Evolutionary conservation across 192 early-diverging fungal species (phyloP).

Genomic region (Coemansia sp.): DNA sequence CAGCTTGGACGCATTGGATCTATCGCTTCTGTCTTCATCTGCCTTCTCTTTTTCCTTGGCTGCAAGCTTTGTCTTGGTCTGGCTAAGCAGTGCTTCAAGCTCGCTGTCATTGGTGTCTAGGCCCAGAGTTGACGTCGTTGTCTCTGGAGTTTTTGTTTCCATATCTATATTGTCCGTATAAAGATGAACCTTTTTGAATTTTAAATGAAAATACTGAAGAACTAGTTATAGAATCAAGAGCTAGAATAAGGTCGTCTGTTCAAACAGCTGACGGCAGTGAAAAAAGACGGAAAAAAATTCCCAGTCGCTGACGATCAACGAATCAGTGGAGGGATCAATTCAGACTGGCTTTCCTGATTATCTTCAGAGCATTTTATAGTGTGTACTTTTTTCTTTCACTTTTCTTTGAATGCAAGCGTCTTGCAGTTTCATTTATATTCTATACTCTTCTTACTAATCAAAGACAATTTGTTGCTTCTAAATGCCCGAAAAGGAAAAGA

Average conservation of each 20-base stretch:
- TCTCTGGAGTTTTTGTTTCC: too few relatives aligned
- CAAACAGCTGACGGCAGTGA: too few relatives aligned
- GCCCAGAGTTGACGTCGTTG: background rate
- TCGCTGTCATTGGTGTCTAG: conserved; percentile 30
- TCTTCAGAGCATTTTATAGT: too few relatives aligned
- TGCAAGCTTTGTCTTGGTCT: conserved; percentile 34
- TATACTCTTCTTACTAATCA: background rate
- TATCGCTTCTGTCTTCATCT: background rate
- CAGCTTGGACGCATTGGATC: background rate
- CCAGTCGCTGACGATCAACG: background rate
- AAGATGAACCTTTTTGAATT: background rate
- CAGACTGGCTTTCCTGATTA: too few relatives aligned
- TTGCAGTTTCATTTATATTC: background rate
- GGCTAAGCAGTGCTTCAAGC: conserved; percentile 36
- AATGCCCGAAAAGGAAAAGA: background rate
- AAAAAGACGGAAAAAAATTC: background rate
- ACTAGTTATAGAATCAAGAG: background rate
- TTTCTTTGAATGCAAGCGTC: background rate
- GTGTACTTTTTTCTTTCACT: too few relatives aligned
- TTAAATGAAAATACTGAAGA: background rate
- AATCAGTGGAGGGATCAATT: background rate
- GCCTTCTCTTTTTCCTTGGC: conserved; percentile 13
- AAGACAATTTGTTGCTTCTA: background rate
- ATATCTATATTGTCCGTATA: background rate
- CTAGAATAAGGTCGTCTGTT: too few relatives aligned